Evolutionary conservation across 1,139 yeast genomes (phyloP), one percentile per base, ranked within the genome.

Genomic region (Geotrichum restrictum): DNA sequence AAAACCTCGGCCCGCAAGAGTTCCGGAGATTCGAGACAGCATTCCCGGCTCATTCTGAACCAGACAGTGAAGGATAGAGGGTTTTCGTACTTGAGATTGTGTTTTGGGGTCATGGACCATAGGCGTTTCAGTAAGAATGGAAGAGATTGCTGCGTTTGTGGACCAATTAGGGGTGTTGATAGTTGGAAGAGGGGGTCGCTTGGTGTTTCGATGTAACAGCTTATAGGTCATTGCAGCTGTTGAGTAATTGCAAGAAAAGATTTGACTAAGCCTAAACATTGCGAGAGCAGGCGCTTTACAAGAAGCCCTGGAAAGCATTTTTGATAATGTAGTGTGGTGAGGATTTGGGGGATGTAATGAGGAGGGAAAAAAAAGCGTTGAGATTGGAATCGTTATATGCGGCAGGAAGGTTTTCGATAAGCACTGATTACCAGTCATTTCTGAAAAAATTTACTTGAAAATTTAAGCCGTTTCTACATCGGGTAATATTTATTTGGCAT

Each of bases 1-100:
- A 80, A 93, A 93, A 11, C 98, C 98, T 69, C 98, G 81, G 42
- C 97, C 98, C 37, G 98, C 98, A 62, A 93, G 77, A 49, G 96
- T 91, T 54, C 98, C 96, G 3, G 98, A 86, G 47, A 93, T 88
- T 53, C 94, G 80, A 45, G 96, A 85, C 65, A 93, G 77, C 49
- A 93, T 98, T 76, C 98, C 98, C 3, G 98, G 98, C 73, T 93
- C 98, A 72, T 93, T 91, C 72, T 93, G 98, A 36, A 93, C 98
- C 69, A 93, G 78, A 74, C 98, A 93, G 78, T 93, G 94, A 69
- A 93, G 77, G 45, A 93, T 95, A 65, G 93, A 98, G 65, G 87
- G 88, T 59, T 69, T 66, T 8, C 29, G 29, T 24, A 8, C 29
- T 24, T 24, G 29, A 24, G 29, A 24, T 5, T 5, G 55, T 22